A percentile compares a stretch with the other conserved stretches of the same genome.
phyloP scores from a whole-genome alignment of 2,329 filamentous ascomycete genomes.

The Balansia obtecta region DNA sequence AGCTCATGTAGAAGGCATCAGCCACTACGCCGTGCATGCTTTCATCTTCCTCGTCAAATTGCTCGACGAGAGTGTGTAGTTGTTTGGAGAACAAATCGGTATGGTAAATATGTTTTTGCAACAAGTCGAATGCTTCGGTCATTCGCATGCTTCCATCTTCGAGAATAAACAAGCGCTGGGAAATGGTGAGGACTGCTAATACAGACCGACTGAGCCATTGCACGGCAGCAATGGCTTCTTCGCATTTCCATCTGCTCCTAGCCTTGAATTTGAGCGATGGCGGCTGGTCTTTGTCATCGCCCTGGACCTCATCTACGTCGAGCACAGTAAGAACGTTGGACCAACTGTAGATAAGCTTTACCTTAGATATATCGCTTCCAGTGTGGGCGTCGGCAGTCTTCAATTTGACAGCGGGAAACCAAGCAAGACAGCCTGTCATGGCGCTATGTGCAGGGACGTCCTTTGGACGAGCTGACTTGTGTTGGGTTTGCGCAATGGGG shows the following conservation, averaged over 20 bases:
- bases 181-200: conserved; percentile 81
- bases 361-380: conserved; percentile 59
- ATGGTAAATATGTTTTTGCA: conserved; percentile 88
- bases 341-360: conserved; percentile 95
- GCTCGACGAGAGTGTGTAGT: conserved; percentile 72
- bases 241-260: conserved; percentile 80
- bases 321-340: conserved; percentile 93
- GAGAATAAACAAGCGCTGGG: conserved; percentile 81
- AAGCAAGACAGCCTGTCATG: conserved; percentile 86
- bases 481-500: conserved; percentile 88
- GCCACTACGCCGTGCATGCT: conserved; percentile 93
- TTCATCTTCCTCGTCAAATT: conserved; percentile 72
- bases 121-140: conserved; percentile 86
- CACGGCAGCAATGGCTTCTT: conserved; percentile 90
- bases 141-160: conserved; percentile 83
- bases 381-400: conserved; percentile 60
- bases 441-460: conserved; percentile 82
- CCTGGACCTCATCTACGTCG: conserved; percentile 65
- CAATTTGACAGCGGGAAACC: conserved; percentile 92
- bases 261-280: conserved; percentile 68
- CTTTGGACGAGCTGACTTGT: conserved; percentile 84
- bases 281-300: conserved; percentile 63
- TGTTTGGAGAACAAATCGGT: conserved; percentile 82
- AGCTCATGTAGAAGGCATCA: conserved; percentile 97
- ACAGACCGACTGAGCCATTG: conserved; percentile 96